These are phyloP conservation scores for Terana coerulea DNA, from an alignment of 768 basidiomycete genomes.

Conservation along the genomic window DNA sequence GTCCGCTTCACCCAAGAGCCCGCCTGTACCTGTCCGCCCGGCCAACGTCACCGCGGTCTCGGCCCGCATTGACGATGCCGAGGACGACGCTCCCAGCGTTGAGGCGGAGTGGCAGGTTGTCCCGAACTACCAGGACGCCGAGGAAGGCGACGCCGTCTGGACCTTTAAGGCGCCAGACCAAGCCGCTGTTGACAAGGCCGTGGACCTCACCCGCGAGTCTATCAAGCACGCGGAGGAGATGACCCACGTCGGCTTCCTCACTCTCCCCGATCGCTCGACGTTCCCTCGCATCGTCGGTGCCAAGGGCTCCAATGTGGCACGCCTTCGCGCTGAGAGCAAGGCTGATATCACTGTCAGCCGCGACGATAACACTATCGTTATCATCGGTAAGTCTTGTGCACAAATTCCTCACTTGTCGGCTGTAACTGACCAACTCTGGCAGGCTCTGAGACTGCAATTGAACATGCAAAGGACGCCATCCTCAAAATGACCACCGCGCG, in stretches of 20 bases:
- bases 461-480: slow-evolving; percentile 76
- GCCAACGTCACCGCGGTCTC: slow-evolving; percentile 34
- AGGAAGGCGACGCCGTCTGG: slow-evolving; percentile 85
- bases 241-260: slow-evolving; percentile 82
- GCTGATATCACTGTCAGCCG: slow-evolving; percentile 90
- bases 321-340: slow-evolving; percentile 84
- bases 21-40: slow-evolving; percentile 59
- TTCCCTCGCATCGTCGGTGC: slow-evolving; percentile 94
- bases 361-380: slow-evolving; percentile 82
- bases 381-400: slow-evolving; percentile 60
- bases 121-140: slow-evolving; percentile 72
- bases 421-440: slow-evolving; percentile 1
- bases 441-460: slow-evolving; percentile 69
- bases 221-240: slow-evolving; percentile 68
- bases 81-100: slow-evolving; percentile 38
- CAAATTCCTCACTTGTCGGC: background rate
- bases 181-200: slow-evolving; percentile 71
- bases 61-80: slow-evolving; percentile 87
- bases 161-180: slow-evolving; percentile 79
- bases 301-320: slow-evolving; percentile 87
- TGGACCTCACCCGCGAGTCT: slow-evolving; percentile 60
- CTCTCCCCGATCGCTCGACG: slow-evolving; percentile 71
- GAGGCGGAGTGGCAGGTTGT: slow-evolving; percentile 73
- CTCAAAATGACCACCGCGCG: slow-evolving; percentile 42
- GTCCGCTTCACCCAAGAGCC: slow-evolving; percentile 57